Evolutionary conservation across 2,329 filamentous ascomycete species (phyloP), one percentile per base, ranked within the genome.

Genomic region (Teratosphaeria viscida): DNA sequence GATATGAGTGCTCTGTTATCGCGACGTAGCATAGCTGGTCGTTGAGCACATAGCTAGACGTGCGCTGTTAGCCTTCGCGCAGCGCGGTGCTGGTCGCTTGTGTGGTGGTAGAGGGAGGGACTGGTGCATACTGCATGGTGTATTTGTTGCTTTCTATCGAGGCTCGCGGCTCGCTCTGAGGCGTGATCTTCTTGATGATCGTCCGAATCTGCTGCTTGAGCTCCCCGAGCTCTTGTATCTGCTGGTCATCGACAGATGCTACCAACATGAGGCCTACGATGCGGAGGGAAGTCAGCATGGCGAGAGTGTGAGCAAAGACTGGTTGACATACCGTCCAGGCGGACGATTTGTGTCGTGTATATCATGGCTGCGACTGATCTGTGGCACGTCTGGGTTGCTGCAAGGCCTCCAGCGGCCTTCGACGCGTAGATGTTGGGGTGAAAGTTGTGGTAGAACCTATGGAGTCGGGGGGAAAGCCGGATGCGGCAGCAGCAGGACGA

Each of bases 1-100:
- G 92, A 80, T 97, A 99, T 59, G 90, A 90, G 60, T 85, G 83
- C 75, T 96, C 92, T 80, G 89, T 92, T 76, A 99, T 92, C 80
- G 89, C 91, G 68, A 97, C 82, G 80, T 95, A 97, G 77, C 91
- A 87, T 67, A 99, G 82, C 68, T 89, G 86, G 70, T 85, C 81
- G 69, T 87, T 81, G 76, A 99, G 89, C 64, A 92, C 79, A 80
- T 96, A 96, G 82, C 88, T 91, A 70, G 27, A 55, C 19, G 19
- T n/a, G 43, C n/a, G 43, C 19, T 49, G 62, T 70, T 59, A 71
- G 67, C 63, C 32, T 59, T 43, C 8, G 4, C 14, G 23, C 34
- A 12, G 10, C 43, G 56, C 39, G 37, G 23, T 26, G 39, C 16
- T 57, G 56, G 7, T 49, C 16, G 43, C 23, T 2, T 12, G 12